Conservation (phyloP, 352 stramenopile genomes). For the Globisporangium parvum region DNA sequence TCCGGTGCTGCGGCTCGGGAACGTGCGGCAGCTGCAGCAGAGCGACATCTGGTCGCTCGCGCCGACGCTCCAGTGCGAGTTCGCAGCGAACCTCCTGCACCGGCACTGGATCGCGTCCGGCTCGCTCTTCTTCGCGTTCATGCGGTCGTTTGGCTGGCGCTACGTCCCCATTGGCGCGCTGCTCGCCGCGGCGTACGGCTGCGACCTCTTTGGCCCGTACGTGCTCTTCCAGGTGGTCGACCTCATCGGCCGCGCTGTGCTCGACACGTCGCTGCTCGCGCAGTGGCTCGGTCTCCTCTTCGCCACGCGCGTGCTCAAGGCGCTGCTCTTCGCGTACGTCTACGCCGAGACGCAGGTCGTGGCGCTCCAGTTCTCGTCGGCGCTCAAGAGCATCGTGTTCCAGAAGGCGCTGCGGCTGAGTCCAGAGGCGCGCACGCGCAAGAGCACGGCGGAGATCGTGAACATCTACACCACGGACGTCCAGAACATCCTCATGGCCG, state of each 20-base stretch:
- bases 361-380: slow-evolving; percentile 53
- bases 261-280: slow-evolving; percentile 24
- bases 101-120: slow-evolving; percentile 50
- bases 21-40: slow-evolving; percentile 23
- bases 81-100: slow-evolving; percentile 41
- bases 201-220: slow-evolving; percentile 52
- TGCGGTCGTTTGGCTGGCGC: slow-evolving; percentile 39
- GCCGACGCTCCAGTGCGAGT: slow-evolving; percentile 29
- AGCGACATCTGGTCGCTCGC: slow-evolving; percentile 60
- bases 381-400: slow-evolving; percentile 69
- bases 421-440: slow-evolving; percentile 20
- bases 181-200: slow-evolving; percentile 35
- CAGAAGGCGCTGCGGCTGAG: slow-evolving; percentile 60
- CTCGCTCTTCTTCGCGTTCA: slow-evolving; percentile 47
- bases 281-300: slow-evolving; percentile 63
- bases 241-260: slow-evolving; percentile 29
- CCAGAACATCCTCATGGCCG: slow-evolving; percentile 47
- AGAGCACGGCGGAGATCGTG: slow-evolving; percentile 39
- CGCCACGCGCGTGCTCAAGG: slow-evolving; percentile 53
- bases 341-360: slow-evolving; percentile 56
- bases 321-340: slow-evolving; percentile 56
- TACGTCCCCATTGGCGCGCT: slow-evolving; percentile 40
- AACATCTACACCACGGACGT: slow-evolving; percentile 63
- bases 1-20: slow-evolving; percentile 30
- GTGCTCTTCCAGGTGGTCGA: slow-evolving; percentile 57